Evolutionary conservation across 176 grass and related monocot genomes (phyloP).

Genomic region (Otatea glauca): DNA sequence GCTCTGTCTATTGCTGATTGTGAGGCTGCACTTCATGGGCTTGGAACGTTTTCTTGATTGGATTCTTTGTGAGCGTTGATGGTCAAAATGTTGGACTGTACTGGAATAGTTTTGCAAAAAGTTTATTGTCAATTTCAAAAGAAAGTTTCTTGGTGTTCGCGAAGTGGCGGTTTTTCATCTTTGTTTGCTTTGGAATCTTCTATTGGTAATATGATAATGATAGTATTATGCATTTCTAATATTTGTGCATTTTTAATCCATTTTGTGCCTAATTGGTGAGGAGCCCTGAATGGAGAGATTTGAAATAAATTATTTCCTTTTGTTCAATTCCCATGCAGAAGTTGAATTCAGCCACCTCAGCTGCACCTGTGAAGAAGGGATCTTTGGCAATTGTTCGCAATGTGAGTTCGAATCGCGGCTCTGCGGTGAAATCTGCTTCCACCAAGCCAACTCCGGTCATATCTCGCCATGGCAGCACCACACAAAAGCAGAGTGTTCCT

Average conservation of each 20-base stretch:
- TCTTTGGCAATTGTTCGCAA: conserved; percentile 41
- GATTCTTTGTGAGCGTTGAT: conserved; percentile 1
- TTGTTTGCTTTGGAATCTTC: conserved; percentile 49
- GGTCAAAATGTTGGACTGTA: conserved; percentile 25
- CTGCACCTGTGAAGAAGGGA: conserved; percentile 57
- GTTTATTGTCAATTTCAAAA: conserved; percentile 29
- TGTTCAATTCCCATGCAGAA: conserved; percentile 50
- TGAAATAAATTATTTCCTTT: conserved; percentile 28
- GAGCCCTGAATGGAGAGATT: neutral
- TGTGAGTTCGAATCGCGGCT: conserved; percentile 25
- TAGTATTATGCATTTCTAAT: neutral
- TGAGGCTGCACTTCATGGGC: neutral
- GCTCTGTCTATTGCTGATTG: neutral
- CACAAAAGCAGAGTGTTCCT: conserved; percentile 25
- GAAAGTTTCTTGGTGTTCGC: conserved; percentile 33
- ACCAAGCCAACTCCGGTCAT: conserved; percentile 42
- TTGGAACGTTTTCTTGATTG: neutral
- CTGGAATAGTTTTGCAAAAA: neutral
- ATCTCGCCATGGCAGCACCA: conserved; percentile 22
- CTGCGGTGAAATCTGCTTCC: conserved; percentile 44
- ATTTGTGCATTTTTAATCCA: conserved; percentile 4
- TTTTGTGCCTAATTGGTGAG: neutral
- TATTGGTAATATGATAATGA: conserved; percentile 6
- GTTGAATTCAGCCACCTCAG: conserved; percentile 44
- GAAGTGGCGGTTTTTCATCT: conserved; percentile 24